phyloP scores from a whole-genome alignment of 2,329 filamentous ascomycete species.

The Zopfia rhizophila region DNA sequence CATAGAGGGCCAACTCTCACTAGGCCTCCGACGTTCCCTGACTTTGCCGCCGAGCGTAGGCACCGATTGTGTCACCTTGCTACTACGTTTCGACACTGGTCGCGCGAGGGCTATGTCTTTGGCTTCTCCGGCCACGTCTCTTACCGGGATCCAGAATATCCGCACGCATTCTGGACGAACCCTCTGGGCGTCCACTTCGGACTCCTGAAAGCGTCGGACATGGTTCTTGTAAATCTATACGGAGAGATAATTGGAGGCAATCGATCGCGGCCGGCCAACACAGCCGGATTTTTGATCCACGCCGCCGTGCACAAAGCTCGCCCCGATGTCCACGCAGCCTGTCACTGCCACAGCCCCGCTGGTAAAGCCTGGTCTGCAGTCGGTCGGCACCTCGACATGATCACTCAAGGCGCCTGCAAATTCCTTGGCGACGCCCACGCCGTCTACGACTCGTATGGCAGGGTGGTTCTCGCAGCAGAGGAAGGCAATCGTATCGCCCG shows the following conservation, averaged over 20 bases:
- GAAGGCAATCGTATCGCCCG: conserved; percentile 71
- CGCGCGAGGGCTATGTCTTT: conserved; percentile 70
- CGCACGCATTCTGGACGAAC: conserved; percentile 72
- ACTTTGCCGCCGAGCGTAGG: conserved; percentile 57
- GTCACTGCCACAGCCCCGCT: conserved; percentile 70
- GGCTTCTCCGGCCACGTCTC: conserved; percentile 73
- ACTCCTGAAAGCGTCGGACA: conserved; percentile 69
- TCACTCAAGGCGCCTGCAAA: conserved; percentile 71
- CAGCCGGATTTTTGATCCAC: conserved; percentile 74
- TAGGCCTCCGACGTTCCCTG: too few relatives aligned
- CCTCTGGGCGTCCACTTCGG: conserved; percentile 71
- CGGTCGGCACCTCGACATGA: conserved; percentile 70
- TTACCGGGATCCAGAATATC: conserved; percentile 69
- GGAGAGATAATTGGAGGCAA: conserved; percentile 71
- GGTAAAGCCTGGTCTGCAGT: conserved; percentile 73
- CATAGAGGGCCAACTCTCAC: too few relatives aligned
- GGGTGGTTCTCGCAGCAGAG: conserved; percentile 66
- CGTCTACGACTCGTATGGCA: conserved; percentile 70
- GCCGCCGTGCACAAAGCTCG: conserved; percentile 70
- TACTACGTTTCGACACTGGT: conserved; percentile 70
- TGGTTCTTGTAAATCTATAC: conserved; percentile 69
- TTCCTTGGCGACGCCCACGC: conserved; percentile 69
- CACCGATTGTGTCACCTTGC: conserved; percentile 72
- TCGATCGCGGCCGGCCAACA: conserved; percentile 65
- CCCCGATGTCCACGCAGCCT: conserved; percentile 69